Conservation (phyloP, 1,139 yeast species). For the Kurtzmaniella natalensis region DNA sequence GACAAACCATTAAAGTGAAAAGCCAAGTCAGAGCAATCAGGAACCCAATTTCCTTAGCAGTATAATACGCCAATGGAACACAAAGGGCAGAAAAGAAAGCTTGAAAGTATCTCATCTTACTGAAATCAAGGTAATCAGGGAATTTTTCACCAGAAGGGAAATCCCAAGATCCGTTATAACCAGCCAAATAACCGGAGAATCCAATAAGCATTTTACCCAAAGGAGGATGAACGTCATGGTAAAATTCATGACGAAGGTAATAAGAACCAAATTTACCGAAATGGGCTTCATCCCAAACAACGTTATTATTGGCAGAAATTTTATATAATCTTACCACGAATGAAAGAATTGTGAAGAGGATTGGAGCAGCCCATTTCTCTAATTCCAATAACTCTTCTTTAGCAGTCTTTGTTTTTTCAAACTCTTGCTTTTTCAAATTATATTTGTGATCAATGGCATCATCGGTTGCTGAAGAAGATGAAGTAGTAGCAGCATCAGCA, state of each 20-base stretch:
- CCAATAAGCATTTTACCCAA: conserved; percentile 97
- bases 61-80: conserved; percentile 91
- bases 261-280: conserved; percentile 95
- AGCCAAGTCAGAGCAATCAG: conserved; percentile 84
- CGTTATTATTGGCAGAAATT: conserved; percentile 46
- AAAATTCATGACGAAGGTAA: conserved; percentile 87
- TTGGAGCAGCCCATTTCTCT: conserved; percentile 40
- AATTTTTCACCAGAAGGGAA: conserved; percentile 83
- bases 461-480: conserved; percentile 6
- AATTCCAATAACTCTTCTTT: conserved; percentile 26
- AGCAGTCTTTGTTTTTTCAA: conserved; percentile 29
- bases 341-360: conserved; percentile 44
- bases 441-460: conserved; percentile 15
- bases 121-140: conserved; percentile 84
- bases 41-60: conserved; percentile 82
- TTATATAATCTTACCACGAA: conserved; percentile 51
- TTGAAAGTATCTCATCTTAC: conserved; percentile 91
- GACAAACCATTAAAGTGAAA: conserved; percentile 77
- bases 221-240: conserved; percentile 98
- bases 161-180: conserved; percentile 93
- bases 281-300: conserved; percentile 67
- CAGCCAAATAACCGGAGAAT: conserved; percentile 88
- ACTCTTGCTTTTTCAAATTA: conserved; percentile 22
- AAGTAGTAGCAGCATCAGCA: conserved; percentile 12
- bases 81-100: conserved; percentile 86